Base-by-base conservation (phyloP, 768 basidiomycete genomes). In the Terana coerulea region DNA sequence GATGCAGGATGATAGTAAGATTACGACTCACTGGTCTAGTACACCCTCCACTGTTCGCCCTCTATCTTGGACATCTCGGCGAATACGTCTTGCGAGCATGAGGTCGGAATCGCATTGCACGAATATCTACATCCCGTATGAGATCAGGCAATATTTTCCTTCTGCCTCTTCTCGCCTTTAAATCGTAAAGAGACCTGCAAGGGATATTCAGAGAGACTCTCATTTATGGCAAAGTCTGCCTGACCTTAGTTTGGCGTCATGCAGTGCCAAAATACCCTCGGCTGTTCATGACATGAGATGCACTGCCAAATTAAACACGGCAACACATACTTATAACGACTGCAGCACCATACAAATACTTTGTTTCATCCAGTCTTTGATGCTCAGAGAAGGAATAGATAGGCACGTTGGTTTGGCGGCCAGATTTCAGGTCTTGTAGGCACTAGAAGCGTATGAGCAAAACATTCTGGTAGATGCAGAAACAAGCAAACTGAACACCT, bases 61-160 rank as follows among this genome's bases (percentile, higher is more conserved):
- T 39, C 97, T 80, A 66, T 99, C 94, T 60, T 83, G 79, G 15
- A 91, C 80, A 61, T 98, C 97, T 49, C 97, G 77, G 56, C 81
- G 76, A 48, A 99, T 87, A 33, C 97, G 82, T 51, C 97, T 82
- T 1, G 95, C 92, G 42, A 99, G 84, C 97, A 99, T 99, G 19
- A 98, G 72, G 66, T 99, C 97, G 7, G 94, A 87, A 64, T 98
- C 94, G 53, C 88, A 90, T 73, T 95, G 91, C 6, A 94, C 92
- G 56, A 91, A 94, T 3, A 94, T 75, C 87, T 91, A 49, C 26
- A 19, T 30, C 3, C 29, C 28, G 19, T 19, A 7, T 21, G 28
- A 31, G 14, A 33, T 22, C 9, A 46, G 33, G 29, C 8, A 31
- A 30, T 5, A n/a, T 31, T 43, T 31, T 6, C 17, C 22, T 8